Conservation (phyloP, 2,329 filamentous ascomycete species). For the Zymoseptoria passerinii region DNA sequence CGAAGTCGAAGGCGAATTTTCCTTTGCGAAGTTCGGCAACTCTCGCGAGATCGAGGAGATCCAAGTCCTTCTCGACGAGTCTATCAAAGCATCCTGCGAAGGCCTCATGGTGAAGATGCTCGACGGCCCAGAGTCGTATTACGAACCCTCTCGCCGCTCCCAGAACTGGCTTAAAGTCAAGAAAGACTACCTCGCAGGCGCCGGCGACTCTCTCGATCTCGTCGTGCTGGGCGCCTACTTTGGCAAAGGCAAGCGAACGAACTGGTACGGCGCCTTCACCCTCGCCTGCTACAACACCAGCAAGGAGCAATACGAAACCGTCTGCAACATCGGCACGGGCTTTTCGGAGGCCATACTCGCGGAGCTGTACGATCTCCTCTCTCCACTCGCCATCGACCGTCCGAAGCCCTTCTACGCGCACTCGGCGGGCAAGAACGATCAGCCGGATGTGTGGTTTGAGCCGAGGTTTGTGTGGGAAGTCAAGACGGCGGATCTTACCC, state of each 20-base stretch:
- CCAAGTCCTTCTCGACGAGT: conserved; percentile 83
- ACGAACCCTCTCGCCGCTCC: conserved; percentile 91
- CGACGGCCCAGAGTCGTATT: conserved; percentile 83
- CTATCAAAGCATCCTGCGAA: conserved; percentile 91
- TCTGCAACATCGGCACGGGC: conserved; percentile 97
- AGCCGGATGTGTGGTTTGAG: conserved; percentile 98
- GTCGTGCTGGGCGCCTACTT: conserved; percentile 92
- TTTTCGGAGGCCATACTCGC: conserved; percentile 94
- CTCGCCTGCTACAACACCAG: conserved; percentile 83
- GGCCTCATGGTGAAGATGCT: conserved; percentile 99
- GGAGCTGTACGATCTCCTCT: conserved; percentile 69
- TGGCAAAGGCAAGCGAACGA: conserved; percentile 91
- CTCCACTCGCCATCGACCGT: conserved; percentile 70
- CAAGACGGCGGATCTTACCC: conserved; percentile 87
- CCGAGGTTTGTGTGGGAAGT: conserved; percentile 94
- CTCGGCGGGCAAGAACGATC: conserved; percentile 74
- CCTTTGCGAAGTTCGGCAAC: conserved; percentile 79
- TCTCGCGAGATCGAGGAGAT: conserved; percentile 89
- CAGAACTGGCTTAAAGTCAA: conserved; percentile 99
- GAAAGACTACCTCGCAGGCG: conserved; percentile 90
- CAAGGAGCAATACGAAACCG: conserved; percentile 79
- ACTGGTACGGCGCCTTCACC: conserved; percentile 90
- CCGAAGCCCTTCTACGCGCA: conserved; percentile 94
- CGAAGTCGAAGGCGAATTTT: conserved; percentile 79
- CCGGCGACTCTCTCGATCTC: conserved; percentile 92